Base-by-base conservation (phyloP, 2,329 filamentous ascomycete genomes). In the Pseudomassariella vexata region DNA sequence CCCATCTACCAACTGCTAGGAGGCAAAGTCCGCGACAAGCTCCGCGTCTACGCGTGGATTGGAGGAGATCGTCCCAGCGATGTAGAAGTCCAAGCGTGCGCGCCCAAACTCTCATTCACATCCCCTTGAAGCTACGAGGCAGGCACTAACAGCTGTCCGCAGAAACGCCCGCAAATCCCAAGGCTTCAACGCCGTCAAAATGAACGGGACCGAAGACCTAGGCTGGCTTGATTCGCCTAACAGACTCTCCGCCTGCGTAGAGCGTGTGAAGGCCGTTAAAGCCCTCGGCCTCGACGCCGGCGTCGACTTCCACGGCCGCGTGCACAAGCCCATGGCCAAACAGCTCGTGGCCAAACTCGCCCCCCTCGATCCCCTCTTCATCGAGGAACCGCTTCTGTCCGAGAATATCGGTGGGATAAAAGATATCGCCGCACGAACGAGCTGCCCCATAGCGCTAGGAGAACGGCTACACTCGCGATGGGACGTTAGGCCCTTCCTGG, bases 321-420 rank as follows among this genome's bases (percentile, higher is more conserved):
- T 86, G 0, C 83, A 88, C 56, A 82, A 81, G 39, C 79, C 82
- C n/a, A 88, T 88, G 82, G 83, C 82, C 0, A 85, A 84, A 44
- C 83, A 88, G 44, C 68, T 89, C 3, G 80, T 79, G 2, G 70
- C 71, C 36, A 66, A 71, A 0, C 65, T 88, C 0, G 81, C 82
- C 39, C 80, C 81, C 0, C 70, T 84, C 42, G 66, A 66, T 2
- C 83, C 82, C 0, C 60, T 88, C n/a, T 88, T 87, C 52, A 78
- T 88, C 25, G 83, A 87, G 50, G 82, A 87, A 43, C 82, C 82
- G 0, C 59, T 86, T 2, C 66, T 87, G 0, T 80, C 73, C 1
- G 83, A 88, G 48, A 79, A 87, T 36, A 52, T 61, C 22, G 79
- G 78, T 32, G 79, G 68, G 1, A 77, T 85, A 47, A 80, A 76